Base-by-base conservation (phyloP, 331 rosid species). In the Dryas integrifolia region DNA sequence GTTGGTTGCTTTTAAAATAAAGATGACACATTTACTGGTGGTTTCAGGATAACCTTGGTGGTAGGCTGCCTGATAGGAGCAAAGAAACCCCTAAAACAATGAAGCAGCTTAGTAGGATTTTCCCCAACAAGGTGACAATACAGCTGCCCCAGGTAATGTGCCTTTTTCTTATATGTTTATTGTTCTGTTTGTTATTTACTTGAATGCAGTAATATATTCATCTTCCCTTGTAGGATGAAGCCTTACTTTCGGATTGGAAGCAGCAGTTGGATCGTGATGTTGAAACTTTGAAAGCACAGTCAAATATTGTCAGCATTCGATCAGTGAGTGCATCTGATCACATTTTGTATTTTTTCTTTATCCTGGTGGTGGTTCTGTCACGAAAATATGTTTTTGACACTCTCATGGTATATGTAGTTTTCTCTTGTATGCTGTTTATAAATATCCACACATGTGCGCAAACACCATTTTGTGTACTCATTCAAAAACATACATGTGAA, bases 81-180 rank as follows among this genome's bases (percentile, higher is more conserved):
- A 94, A 88, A 82, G 98, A 91, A 83, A 91, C 85, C 72, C 88
- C 98, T 58, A 94, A 94, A 85, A 77, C 86, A 38, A 82, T 85
- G 85, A 94, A 94, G 83, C 96, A 91, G 68, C 98, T 94, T 50
- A 73, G 77, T 47, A 84, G 96, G 16, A 88, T 94, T 80, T 94
- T 94, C 79, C 98, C 96, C 5, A 91, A 94, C 87, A 94, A 87
- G 83, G 92, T 91, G 72, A 79, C 87, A 15, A 83, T 94, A 80
- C 97, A 89, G 76, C 85, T 83, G 70, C 98, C 98, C 47, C 98
- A 89, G 98, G 98, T 89, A 79, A 26, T 14, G 40, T 26, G 16
- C 48, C 60, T 2, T 16, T 56, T 63, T 26, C 76, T 78, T 21
- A 18, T 65, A 40, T n/a, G 40, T 35, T 76, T 40, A 60, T 69